phyloP scores from a whole-genome alignment of 148 eudicot genomes.

The Rhododendron vialii region DNA sequence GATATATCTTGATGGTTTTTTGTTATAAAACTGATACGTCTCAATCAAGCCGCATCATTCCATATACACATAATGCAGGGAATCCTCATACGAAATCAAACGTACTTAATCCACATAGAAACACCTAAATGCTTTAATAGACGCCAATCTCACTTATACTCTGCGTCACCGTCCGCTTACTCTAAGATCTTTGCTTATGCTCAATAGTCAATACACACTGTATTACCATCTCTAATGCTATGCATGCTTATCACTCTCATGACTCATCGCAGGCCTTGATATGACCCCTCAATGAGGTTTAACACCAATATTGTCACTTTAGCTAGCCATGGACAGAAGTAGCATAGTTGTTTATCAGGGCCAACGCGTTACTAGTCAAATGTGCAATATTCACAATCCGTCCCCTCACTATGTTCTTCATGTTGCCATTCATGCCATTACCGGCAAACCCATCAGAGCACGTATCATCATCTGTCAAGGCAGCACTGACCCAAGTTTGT shows the following conservation, averaged over 20 bases:
- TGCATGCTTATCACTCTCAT: background rate
- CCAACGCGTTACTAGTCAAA: slow-evolving; percentile 37
- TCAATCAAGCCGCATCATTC: background rate
- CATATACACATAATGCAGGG: background rate
- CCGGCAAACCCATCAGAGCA: slow-evolving; percentile 30
- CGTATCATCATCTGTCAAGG: slow-evolving; percentile 32
- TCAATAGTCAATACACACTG: background rate
- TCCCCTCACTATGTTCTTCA: slow-evolving; percentile 23
- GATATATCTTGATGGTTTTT: background rate
- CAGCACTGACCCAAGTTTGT: slow-evolving; percentile 44
- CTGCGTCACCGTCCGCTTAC: background rate
- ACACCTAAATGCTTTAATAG: background rate
- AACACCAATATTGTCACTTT: background rate
- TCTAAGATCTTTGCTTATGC: background rate
- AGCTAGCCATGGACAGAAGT: slow-evolving; percentile 16
- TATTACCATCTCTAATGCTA: background rate
- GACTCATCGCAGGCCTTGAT: background rate
- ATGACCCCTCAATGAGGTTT: background rate
- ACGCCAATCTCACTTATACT: background rate
- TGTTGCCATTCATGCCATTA: slow-evolving; percentile 22
- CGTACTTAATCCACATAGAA: background rate
- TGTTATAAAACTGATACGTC: background rate
- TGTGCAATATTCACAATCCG: slow-evolving; percentile 24
- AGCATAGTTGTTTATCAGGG: slow-evolving; percentile 29
- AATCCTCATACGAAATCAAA: background rate